Evolutionary conservation across 2,329 filamentous ascomycete genomes (phyloP).

Genomic region (Xylariaceae sp.): DNA sequence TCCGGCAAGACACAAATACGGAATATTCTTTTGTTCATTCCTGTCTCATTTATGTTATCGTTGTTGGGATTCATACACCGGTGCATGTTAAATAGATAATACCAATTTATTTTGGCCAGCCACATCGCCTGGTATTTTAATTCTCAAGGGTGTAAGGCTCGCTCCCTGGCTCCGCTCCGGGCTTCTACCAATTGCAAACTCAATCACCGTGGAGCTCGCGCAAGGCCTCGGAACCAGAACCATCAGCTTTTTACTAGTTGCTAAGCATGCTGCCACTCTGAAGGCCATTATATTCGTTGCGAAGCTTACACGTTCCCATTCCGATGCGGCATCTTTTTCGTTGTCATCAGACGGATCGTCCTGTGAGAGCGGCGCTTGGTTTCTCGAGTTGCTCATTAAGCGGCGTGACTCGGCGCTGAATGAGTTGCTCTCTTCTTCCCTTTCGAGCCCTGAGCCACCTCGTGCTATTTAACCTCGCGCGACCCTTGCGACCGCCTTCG

Average conservation of each 20-base stretch:
- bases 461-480: slow-evolving; percentile 21
- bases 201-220: background rate
- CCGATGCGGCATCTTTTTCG: slow-evolving; percentile 13
- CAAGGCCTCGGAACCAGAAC: background rate
- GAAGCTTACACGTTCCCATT: background rate
- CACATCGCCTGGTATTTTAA: too few relatives aligned
- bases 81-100: too few relatives aligned
- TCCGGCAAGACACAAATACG: too few relatives aligned
- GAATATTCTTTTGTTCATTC: too few relatives aligned
- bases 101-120: too few relatives aligned
- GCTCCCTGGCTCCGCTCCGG: too few relatives aligned
- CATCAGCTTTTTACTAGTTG: background rate
- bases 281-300: background rate
- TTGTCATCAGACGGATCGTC: slow-evolving; percentile 5
- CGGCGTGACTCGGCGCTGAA: slow-evolving; percentile 31
- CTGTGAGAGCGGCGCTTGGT: slow-evolving; percentile 21
- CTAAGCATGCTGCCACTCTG: background rate
- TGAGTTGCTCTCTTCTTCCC: slow-evolving; percentile 31
- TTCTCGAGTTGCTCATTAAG: slow-evolving; percentile 13
- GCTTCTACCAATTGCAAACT: slow-evolving; percentile 7
- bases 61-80: too few relatives aligned
- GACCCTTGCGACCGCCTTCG: slow-evolving; percentile 11
- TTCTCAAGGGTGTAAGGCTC: too few relatives aligned
- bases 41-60: too few relatives aligned
- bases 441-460: slow-evolving; percentile 30